Percentiles rank a stretch among this genome's conserved stretches.
phyloP scores from a whole-genome alignment of 257 asterid genomes.

The Nicotiana benthamiana region DNA sequence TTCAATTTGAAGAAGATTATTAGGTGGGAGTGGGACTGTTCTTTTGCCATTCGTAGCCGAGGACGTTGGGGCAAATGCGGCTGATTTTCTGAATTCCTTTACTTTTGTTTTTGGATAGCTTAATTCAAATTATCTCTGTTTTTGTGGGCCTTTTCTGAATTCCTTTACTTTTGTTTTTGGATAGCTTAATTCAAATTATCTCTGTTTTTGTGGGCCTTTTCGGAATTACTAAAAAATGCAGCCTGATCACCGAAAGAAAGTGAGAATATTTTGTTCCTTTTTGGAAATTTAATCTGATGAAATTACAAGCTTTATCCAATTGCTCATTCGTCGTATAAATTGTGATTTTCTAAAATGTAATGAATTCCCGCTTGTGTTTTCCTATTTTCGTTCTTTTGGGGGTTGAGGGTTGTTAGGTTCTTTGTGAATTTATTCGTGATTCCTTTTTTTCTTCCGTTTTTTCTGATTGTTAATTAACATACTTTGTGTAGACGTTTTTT shows the following conservation, averaged over 20 bases:
- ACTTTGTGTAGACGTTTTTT: not conserved
- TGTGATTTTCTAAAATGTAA: not conserved
- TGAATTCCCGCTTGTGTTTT: not conserved
- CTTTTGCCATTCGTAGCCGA: constrained; percentile 59
- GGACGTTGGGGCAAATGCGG: constrained; percentile 85
- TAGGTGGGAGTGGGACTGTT: constrained; percentile 45
- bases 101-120: constrained; percentile 8
- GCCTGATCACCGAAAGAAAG: constrained; percentile 81
- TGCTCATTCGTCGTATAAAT: not conserved
- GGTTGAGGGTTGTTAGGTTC: not conserved
- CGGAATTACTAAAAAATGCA: constrained; percentile 37
- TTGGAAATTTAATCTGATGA: not conserved
- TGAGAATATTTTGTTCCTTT: constrained; percentile 23
- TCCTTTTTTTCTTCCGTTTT: not conserved
- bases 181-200: not conserved
- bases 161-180: constrained; percentile 14
- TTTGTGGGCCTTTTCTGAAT: constrained; percentile 9
- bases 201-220: constrained; percentile 1
- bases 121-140: not conserved
- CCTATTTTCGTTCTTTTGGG: not conserved
- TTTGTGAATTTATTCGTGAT: not conserved
- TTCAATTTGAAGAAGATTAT: constrained; percentile 38
- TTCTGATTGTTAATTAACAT: not conserved
- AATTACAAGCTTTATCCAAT: not conserved
- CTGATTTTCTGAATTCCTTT: constrained; percentile 26